Evolutionary conservation across 495 filamentous ascomycete genomes (phyloP).

Genomic region (Penicillium atrosanguineum): DNA sequence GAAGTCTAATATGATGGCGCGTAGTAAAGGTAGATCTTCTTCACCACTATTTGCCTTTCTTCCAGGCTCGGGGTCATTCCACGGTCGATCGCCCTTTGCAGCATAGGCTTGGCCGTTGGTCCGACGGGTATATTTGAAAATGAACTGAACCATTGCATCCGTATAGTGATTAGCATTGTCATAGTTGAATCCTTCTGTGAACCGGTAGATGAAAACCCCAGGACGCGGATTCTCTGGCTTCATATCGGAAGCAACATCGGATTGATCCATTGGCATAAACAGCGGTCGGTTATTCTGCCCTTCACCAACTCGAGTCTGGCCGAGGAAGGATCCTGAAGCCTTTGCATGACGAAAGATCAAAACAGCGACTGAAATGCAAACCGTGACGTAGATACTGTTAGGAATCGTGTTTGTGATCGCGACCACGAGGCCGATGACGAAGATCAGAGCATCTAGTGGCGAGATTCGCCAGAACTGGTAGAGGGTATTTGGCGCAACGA

Average conservation of each 20-base stretch:
- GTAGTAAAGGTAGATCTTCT: slow-evolving; percentile 65
- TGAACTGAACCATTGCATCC: slow-evolving; percentile 66
- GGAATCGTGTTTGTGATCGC: slow-evolving; percentile 84
- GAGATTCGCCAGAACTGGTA: slow-evolving; percentile 94
- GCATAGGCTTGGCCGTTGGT: slow-evolving; percentile 62
- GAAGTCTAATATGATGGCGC: slow-evolving; percentile 91
- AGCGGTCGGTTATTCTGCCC: slow-evolving; percentile 57
- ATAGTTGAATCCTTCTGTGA: slow-evolving; percentile 92
- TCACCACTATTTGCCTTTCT: slow-evolving; percentile 39
- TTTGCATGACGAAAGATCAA: slow-evolving; percentile 75
- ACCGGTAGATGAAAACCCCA: slow-evolving; percentile 92
- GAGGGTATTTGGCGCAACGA: slow-evolving; percentile 59
- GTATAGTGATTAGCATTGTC: slow-evolving; percentile 86
- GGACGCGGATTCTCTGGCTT: slow-evolving; percentile 75
- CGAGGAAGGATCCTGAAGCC: neutral
- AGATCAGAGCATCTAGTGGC: slow-evolving; percentile 83
- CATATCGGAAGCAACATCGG: slow-evolving; percentile 80
- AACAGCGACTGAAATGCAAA: slow-evolving; percentile 66
- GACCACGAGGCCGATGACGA: slow-evolving; percentile 88
- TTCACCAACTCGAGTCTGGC: neutral
- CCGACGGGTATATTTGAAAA: slow-evolving; percentile 70
- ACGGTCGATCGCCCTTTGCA: slow-evolving; percentile 77
- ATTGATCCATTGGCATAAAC: slow-evolving; percentile 79
- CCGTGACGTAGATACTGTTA: slow-evolving; percentile 83
- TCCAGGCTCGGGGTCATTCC: slow-evolving; percentile 83